phyloP scores from a whole-genome alignment of 768 basidiomycete genomes.

The Strobilomyces dryophilus region DNA sequence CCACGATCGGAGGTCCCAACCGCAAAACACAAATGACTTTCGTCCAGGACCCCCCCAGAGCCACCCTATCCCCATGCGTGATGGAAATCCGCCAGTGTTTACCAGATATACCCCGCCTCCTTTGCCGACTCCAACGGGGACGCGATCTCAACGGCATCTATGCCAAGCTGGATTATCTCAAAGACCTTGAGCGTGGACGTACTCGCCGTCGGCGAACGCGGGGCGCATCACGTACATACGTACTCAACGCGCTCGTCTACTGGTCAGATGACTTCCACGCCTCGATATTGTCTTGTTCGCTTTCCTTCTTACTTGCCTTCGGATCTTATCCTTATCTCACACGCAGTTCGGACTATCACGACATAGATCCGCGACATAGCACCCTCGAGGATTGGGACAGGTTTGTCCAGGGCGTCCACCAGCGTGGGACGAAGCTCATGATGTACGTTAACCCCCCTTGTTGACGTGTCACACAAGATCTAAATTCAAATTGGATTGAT shows the following conservation, averaged over 20 bases:
- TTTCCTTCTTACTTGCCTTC: not conserved
- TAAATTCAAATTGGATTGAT: not conserved
- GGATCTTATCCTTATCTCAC: constrained; percentile 15
- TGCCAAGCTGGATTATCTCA: constrained; percentile 63
- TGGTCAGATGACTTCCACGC: not conserved
- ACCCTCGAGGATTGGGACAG: constrained; percentile 58
- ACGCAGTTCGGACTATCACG: constrained; percentile 57
- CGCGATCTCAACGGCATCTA: constrained; percentile 65
- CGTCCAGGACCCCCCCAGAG: not conserved
- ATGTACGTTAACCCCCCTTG: constrained; percentile 39
- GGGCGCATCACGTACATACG: constrained; percentile 67
- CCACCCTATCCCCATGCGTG: constrained; percentile 35
- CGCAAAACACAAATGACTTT: too few species aligned
- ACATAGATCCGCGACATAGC: constrained; percentile 63
- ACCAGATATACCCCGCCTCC: constrained; percentile 70
- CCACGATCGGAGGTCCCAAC: too few species aligned
- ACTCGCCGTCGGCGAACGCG: constrained; percentile 64
- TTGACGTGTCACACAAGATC: constrained; percentile 15
- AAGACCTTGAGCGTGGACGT: constrained; percentile 63
- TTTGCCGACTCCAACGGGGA: constrained; percentile 70
- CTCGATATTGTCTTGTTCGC: not conserved
- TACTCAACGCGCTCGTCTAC: not conserved
- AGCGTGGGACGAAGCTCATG: constrained; percentile 66
- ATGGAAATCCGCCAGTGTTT: constrained; percentile 60
- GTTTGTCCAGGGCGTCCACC: constrained; percentile 51